These are phyloP conservation scores for Yamadazyma mexicana DNA, from an alignment of 1,139 yeast species.

Conservation along the genomic window DNA sequence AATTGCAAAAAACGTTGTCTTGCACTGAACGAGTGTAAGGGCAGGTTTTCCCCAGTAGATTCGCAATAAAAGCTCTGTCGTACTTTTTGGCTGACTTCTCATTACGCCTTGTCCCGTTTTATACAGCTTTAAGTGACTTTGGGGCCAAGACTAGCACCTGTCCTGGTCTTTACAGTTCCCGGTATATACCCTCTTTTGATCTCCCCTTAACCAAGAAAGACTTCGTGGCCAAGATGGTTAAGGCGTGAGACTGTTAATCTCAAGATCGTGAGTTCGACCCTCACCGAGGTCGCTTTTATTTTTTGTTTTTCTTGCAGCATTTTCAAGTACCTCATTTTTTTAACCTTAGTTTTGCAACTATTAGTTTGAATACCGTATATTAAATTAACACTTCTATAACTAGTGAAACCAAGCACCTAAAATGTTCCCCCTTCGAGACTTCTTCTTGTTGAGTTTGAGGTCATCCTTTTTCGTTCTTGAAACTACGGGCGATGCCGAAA, in stretches of 20 bases:
- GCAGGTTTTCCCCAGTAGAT: no score
- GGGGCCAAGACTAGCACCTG: no score
- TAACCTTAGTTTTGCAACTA: not conserved
- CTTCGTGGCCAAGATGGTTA: constrained; percentile 60
- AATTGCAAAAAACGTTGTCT: no score
- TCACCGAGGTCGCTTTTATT: constrained; percentile 39
- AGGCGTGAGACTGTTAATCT: constrained; percentile 58
- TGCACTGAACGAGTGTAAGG: no score
- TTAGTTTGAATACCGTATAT: no score
- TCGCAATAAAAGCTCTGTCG: no score
- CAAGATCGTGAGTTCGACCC: constrained; percentile 48
- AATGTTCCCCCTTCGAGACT: constrained; percentile 2
- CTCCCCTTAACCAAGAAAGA: no score
- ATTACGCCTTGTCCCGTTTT: no score
- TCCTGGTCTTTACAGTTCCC: no score
- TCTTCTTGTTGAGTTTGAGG: not conserved
- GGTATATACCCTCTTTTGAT: no score
- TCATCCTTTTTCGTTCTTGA: not conserved
- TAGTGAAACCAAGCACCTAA: constrained; percentile 5
- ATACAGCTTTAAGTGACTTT: no score
- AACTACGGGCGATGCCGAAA: constrained; percentile 5
- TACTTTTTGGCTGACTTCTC: no score
- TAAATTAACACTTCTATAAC: not conserved
- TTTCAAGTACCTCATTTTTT: constrained; percentile 8
- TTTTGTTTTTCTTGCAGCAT: constrained; percentile 1